Base-by-base conservation (phyloP, 2,329 filamentous ascomycete genomes). In the Onygena corvina region DNA sequence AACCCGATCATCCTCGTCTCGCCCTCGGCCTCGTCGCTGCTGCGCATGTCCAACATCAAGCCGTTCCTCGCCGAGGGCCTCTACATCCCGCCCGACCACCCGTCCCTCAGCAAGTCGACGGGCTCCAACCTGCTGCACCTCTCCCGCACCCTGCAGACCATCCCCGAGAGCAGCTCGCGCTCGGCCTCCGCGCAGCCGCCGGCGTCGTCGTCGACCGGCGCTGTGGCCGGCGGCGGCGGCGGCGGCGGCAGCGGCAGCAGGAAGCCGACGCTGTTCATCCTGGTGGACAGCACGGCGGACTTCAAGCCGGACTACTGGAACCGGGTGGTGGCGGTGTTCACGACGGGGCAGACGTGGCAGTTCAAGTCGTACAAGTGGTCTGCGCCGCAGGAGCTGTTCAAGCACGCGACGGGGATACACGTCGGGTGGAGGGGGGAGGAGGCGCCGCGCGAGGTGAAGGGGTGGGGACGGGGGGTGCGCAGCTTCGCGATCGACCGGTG, bases 261-360 rank as follows among this genome's bases (percentile, higher is more conserved):
- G 71, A 80, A 83, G 12, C 83, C 87, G 1, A 80, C 92, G 61
- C 86, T 89, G 42, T 98, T 98, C 72, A 93, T 96, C 62, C 80
- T 98, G 33, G 90, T 96, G 48, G 92, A 98, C 65, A 84, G 83
- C 14, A 85, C 89, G 0, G 83, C 93, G 62, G 84, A 92, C 65
- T 98, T 98, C 76, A 94, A 94, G 66, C 92, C 92, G 0, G 89
- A 96, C 63, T 95, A 96, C 72, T 98, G 92, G 92, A 83, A 83
- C 60, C 82, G 89, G 47, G 84, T 98, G 4, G 92, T 95, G 1
- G 92, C 86, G 9, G 89, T 98, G 50, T 96, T 98, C 70, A 98
- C 92, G 0, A 98, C 92, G 0, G 92, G 92, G 29, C 92, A 98
- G 70, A 81, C 84, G 7, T 98, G 92, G 92, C 92, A 98, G 69